phyloP scores from a whole-genome alignment of 1,284 basidiomycete genomes.

The Puccinia triticina region DNA sequence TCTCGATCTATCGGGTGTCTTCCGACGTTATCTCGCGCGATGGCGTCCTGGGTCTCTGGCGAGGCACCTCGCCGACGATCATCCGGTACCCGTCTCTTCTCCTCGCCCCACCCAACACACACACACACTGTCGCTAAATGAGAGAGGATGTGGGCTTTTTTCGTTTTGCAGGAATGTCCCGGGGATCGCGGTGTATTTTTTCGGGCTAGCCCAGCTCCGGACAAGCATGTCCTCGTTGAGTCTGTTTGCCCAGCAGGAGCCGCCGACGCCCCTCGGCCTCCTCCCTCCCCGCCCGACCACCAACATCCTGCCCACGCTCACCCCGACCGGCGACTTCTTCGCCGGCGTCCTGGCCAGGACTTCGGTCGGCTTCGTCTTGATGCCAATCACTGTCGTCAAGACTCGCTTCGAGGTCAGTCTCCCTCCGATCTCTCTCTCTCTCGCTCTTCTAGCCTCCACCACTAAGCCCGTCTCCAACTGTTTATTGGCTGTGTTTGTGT shows the following conservation, averaged over 20 bases:
- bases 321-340: slow-evolving; percentile 78
- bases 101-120: neutral
- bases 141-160: too few relatives aligned
- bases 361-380: slow-evolving; percentile 81
- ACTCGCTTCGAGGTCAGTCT: slow-evolving; percentile 82
- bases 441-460: too few relatives aligned
- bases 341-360: slow-evolving; percentile 86
- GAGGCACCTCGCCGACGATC: slow-evolving; percentile 81
- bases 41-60: slow-evolving; percentile 66
- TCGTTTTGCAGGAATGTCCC: slow-evolving; percentile 74
- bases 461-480: too few relatives aligned
- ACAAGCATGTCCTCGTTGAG: slow-evolving; percentile 65
- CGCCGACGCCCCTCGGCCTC: neutral
- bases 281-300: neutral
- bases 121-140: too few relatives aligned
- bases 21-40: slow-evolving; percentile 61
- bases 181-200: slow-evolving; percentile 89
- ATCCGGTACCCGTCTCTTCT: slow-evolving; percentile 66
- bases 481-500: neutral
- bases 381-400: slow-evolving; percentile 92
- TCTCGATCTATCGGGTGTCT: slow-evolving; percentile 39
- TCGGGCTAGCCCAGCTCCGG: slow-evolving; percentile 77
- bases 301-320: slow-evolving; percentile 71
- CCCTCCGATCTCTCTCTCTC: neutral
- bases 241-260: slow-evolving; percentile 62